phyloP scores from a whole-genome alignment of 352 stramenopile species.

The Phytopythium aichiense region DNA sequence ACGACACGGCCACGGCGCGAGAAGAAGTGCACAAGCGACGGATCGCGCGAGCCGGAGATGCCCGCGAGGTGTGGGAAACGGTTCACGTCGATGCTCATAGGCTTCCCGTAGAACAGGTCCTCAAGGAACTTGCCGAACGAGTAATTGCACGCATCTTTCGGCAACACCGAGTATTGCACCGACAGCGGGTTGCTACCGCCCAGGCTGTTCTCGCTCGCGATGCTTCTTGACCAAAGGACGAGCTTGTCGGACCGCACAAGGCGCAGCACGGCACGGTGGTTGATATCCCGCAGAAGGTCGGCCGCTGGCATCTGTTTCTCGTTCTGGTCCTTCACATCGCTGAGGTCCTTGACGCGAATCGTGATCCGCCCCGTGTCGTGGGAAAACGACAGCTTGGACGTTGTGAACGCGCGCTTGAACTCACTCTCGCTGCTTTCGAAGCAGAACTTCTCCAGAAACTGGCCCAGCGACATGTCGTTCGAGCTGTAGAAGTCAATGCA shows the following conservation, averaged over 20 bases:
- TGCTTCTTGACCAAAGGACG: conserved; percentile 64
- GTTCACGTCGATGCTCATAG: conserved; percentile 60
- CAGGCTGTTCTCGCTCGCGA: conserved; percentile 21
- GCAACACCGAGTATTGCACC: conserved; percentile 53
- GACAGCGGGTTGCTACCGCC: conserved; percentile 26
- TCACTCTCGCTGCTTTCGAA: conserved; percentile 63
- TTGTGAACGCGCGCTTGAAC: conserved; percentile 76
- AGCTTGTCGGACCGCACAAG: conserved; percentile 57
- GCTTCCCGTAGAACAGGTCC: conserved; percentile 81
- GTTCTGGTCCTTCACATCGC: conserved; percentile 59
- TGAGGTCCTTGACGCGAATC: conserved; percentile 67
- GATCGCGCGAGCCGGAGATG: conserved; percentile 56
- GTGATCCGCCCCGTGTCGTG: conserved; percentile 76
- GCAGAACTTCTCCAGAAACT: conserved; percentile 81
- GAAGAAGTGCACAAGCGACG: conserved; percentile 75
- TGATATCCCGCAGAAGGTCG: conserved; percentile 60
- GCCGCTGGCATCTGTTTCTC: conserved; percentile 43
- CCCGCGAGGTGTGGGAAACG: conserved; percentile 62
- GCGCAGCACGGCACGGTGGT: conserved; percentile 51
- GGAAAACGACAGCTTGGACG: conserved; percentile 79
- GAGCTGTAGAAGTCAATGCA: conserved; percentile 86
- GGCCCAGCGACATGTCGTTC: conserved; percentile 79
- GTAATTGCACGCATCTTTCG: conserved; percentile 76
- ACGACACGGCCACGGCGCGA: conserved; percentile 67
- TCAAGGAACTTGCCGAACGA: conserved; percentile 88